phyloP scores from a whole-genome alignment of 257 asterid species.

The Solanum chiquidenum region DNA sequence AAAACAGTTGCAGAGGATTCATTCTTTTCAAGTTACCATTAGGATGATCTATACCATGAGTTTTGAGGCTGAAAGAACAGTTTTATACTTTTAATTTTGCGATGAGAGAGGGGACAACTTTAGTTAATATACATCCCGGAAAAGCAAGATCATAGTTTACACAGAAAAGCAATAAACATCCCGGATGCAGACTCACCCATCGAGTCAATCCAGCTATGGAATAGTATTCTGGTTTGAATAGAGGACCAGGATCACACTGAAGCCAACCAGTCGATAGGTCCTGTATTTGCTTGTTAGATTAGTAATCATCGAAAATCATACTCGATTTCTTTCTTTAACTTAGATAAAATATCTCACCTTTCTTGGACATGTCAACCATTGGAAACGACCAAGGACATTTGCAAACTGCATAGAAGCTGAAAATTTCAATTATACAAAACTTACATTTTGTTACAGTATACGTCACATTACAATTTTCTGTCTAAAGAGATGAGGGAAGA shows the following conservation, averaged over 20 bases:
- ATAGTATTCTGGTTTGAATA: conserved; percentile 67
- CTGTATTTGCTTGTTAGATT: conserved; percentile 22
- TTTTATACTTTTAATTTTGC: background rate
- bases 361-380: conserved; percentile 97
- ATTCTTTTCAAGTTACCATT: background rate
- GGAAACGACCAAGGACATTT: conserved; percentile 63
- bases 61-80: background rate
- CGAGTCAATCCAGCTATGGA: conserved; percentile 55
- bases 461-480: background rate
- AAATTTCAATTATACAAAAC: background rate
- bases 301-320: background rate
- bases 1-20: background rate
- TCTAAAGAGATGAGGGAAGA: background rate
- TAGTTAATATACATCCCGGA: background rate
- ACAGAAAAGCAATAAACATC: background rate
- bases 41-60: background rate
- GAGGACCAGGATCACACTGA: conserved; percentile 81
- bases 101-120: background rate
- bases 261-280: conserved; percentile 98
- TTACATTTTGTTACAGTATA: background rate
- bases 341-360: conserved; percentile 43
- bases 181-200: conserved; percentile 44
- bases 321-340: background rate
- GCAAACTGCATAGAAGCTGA: conserved; percentile 58
- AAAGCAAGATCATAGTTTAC: background rate